Base-by-base conservation (phyloP, 1,139 yeast species). In the Suhomyces guaymorum region DNA sequence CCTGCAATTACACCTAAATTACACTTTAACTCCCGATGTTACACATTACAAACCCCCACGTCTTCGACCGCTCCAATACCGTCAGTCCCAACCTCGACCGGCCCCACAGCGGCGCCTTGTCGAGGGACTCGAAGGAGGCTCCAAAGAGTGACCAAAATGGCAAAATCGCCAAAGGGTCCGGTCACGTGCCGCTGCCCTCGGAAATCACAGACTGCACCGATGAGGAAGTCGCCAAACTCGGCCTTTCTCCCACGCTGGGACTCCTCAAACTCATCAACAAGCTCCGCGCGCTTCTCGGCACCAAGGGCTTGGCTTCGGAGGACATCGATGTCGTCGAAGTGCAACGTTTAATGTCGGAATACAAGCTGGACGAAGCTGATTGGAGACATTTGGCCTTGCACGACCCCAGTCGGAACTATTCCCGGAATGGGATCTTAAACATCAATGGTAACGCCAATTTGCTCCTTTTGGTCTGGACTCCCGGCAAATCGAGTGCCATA, bases 391-490 rank as follows among this genome's bases (percentile, higher is more conserved):
- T 64, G 55, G 88, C 87, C 2, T 63, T 77, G 21, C 68, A 66
- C 30, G 89, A 82, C 47, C 47, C 63, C 3, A 52, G 72, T 14
- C 55, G 77, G 37, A 70, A 66, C 39, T 78, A 78, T 55, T 70
- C 81, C 17, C 57, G 82, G 39, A 83, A 83, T 51, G 88, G 88
- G 1, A 77, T 82, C 16, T 77, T 78, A 43, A 76, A 81, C 52
- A 75, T 81, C 52, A 80, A 80, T 54, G 74, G 76, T 20, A 80
- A 81, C 57, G 90, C 88, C 31, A 82, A 82, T 52, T 62, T 83
- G 43, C 66, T 84, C 32, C 61, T 83, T 11, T 59, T 83, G 35
- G 88, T 82, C 18, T 84, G 92, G 92, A 72, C 75, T 37, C 89
- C 89, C 0, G 78, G 78, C n/a, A 69, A 70, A 49, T 68, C 80